phyloP scores from a whole-genome alignment of 805 yeast genomes.

The Nakazawaea pomicola region DNA sequence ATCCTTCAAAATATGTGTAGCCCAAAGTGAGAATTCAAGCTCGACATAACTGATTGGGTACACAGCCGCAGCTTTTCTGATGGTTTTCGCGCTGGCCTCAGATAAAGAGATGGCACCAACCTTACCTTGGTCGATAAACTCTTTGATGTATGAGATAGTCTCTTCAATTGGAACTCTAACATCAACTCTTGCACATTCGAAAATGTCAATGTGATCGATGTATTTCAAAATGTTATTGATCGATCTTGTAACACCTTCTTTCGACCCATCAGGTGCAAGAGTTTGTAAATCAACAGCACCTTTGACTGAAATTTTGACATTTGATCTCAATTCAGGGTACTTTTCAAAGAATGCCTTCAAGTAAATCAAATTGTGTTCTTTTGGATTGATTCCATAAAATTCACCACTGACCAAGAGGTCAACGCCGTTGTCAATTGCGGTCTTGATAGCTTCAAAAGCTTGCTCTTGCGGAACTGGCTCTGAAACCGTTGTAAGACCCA shows the following conservation, averaged over 20 bases:
- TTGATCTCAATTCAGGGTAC: constrained; percentile 49
- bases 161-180: constrained; percentile 50
- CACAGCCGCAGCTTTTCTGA: constrained; percentile 51
- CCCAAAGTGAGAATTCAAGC: constrained; percentile 69
- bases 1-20: constrained; percentile 56
- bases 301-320: constrained; percentile 63
- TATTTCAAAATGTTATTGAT: constrained; percentile 38
- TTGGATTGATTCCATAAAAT: constrained; percentile 58
- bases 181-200: constrained; percentile 72
- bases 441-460: constrained; percentile 49
- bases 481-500: constrained; percentile 74
- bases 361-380: constrained; percentile 48
- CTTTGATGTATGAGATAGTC: constrained; percentile 49
- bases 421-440: constrained; percentile 44
- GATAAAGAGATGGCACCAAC: constrained; percentile 70
- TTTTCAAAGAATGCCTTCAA: constrained; percentile 52
- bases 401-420: constrained; percentile 69
- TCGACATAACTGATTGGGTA: constrained; percentile 66
- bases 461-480: constrained; percentile 47
- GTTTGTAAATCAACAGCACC: constrained; percentile 46
- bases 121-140: constrained; percentile 57
- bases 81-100: constrained; percentile 62
- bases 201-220: constrained; percentile 45
- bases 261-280: constrained; percentile 43
- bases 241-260: constrained; percentile 40